These are phyloP conservation scores for Luzula sylvatica DNA, from an alignment of 176 grass and related monocot species.

Conservation along the genomic window DNA sequence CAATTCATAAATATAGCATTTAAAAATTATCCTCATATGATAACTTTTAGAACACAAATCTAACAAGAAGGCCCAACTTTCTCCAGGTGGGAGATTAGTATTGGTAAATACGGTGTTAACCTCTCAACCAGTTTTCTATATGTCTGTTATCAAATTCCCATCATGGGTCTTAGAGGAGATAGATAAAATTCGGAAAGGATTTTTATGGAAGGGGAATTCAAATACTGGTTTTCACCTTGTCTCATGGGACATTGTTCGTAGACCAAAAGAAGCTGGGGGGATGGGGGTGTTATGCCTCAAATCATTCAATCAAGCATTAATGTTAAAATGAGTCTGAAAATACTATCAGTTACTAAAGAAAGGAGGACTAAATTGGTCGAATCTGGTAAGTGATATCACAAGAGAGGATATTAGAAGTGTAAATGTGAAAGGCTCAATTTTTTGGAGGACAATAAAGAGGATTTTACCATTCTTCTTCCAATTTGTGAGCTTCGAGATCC, in stretches of 20 bases:
- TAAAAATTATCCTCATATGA: too few species aligned
- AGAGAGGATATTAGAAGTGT: too few species aligned
- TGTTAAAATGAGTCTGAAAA: neutral
- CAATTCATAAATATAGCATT: too few species aligned
- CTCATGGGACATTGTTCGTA: neutral
- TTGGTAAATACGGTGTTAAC: neutral
- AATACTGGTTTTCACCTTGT: neutral
- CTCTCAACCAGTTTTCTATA: neutral
- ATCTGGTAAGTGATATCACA: neutral
- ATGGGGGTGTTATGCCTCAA: neutral
- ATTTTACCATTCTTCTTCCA: too few species aligned
- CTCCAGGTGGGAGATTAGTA: neutral
- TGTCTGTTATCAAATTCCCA: neutral
- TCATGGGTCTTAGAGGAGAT: neutral
- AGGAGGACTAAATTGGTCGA: neutral
- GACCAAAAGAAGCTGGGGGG: neutral
- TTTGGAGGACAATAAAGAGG: too few species aligned
- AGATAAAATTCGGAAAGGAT: neutral
- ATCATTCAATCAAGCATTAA: neutral
- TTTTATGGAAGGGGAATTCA: neutral
- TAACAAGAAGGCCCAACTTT: too few species aligned
- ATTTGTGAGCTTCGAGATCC: too few species aligned
- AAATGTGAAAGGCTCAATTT: too few species aligned
- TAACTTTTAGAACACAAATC: too few species aligned
- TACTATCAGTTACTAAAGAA: neutral